These are phyloP conservation scores for Stereocaulon alpinum DNA, from an alignment of 495 filamentous ascomycete species.

Conservation along the genomic window DNA sequence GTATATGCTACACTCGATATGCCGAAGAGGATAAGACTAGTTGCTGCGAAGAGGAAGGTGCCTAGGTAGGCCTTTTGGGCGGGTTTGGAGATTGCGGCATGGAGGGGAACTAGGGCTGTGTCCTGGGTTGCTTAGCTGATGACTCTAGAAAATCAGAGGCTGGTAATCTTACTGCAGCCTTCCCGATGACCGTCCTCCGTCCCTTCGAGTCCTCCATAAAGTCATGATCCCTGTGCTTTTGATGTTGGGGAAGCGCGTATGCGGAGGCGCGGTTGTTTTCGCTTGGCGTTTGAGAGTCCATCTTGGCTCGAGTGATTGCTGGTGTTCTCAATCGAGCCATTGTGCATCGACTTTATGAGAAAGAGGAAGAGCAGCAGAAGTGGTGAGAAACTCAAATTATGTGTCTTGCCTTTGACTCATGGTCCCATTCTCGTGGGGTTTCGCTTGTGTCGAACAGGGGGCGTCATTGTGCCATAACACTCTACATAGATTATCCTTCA, in stretches of 20 bases:
- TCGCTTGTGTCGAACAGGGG: no score
- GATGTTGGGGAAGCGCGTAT: neutral
- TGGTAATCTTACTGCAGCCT: constrained; percentile 8
- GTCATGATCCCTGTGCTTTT: neutral
- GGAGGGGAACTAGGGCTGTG: constrained; percentile 32
- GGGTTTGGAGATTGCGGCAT: constrained; percentile 50
- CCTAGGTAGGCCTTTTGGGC: constrained; percentile 64
- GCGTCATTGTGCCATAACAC: no score
- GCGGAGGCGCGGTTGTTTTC: neutral
- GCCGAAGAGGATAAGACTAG: constrained; percentile 48
- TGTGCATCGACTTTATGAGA: no score
- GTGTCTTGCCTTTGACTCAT: no score
- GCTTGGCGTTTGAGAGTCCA: neutral
- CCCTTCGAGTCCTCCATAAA: neutral
- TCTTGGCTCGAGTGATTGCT: no score
- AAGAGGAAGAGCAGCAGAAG: no score
- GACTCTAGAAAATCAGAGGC: neutral
- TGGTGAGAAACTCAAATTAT: no score
- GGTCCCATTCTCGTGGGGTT: no score
- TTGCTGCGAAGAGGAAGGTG: constrained; percentile 50
- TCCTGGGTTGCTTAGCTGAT: constrained; percentile 14
- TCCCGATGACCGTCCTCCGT: neutral
- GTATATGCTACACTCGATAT: constrained; percentile 58
- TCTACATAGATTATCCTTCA: no score
- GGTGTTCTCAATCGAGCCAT: no score